These are phyloP conservation scores for Leucaena leucocephala DNA, from an alignment of 306 rosid genomes.

Conservation along the genomic window DNA sequence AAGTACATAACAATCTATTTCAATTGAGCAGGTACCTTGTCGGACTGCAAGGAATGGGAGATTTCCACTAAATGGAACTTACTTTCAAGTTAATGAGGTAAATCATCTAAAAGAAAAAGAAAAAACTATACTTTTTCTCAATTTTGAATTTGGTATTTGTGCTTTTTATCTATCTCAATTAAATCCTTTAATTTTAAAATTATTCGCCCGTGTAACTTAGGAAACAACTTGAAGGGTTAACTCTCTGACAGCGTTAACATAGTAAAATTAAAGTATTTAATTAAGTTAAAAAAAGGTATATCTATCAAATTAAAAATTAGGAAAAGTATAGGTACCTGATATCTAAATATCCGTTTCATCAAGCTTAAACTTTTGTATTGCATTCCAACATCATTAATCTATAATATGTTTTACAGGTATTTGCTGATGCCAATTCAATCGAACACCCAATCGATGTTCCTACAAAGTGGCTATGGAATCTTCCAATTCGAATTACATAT, in stretches of 20 bases:
- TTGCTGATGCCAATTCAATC: conserved; percentile 60
- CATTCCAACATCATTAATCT: not conserved
- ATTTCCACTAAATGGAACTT: conserved; percentile 80
- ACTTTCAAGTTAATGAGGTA: conserved; percentile 86
- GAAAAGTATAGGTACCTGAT: too few relatives aligned
- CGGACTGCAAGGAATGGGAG: conserved; percentile 61
- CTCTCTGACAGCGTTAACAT: too few relatives aligned
- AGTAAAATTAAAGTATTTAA: too few relatives aligned
- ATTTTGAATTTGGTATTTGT: too few relatives aligned
- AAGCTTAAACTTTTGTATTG: not conserved
- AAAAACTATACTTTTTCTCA: too few relatives aligned
- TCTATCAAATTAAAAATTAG: too few relatives aligned
- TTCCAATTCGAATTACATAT: conserved; percentile 35
- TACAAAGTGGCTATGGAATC: conserved; percentile 49
- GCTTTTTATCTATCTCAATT: too few relatives aligned
- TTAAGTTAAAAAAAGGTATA: too few relatives aligned
- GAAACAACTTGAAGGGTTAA: too few relatives aligned
- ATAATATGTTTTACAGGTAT: conserved; percentile 46
- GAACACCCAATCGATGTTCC: conserved; percentile 57
- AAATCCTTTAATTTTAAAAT: too few relatives aligned
- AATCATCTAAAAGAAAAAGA: not conserved
- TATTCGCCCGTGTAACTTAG: too few relatives aligned
- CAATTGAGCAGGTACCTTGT: conserved; percentile 60
- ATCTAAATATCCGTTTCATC: not conserved
- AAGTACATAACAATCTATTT: conserved; percentile 2